A percentile compares a stretch with the other conserved stretches of the same genome.
phyloP scores from a whole-genome alignment of 1,284 basidiomycete species.

The Microbotryum silenes-acaulis region DNA sequence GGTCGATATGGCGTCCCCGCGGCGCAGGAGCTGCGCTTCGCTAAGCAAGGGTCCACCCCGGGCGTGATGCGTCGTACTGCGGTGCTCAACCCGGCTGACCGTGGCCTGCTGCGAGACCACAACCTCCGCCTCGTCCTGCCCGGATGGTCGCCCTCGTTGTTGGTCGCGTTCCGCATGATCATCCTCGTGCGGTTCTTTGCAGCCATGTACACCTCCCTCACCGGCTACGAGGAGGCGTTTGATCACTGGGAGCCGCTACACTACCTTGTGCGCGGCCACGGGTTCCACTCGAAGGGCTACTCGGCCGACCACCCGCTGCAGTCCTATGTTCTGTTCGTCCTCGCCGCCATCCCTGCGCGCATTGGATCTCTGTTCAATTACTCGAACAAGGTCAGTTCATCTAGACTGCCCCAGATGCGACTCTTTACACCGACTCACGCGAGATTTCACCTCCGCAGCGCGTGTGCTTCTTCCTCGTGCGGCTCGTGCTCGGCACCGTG shows the following conservation, averaged over 20 bases:
- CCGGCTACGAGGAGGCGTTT: conserved; percentile 98
- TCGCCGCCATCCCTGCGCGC: conserved; percentile 51
- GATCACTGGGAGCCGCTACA: conserved; percentile 99
- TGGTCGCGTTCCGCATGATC: conserved; percentile 71
- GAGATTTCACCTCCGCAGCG: conserved; percentile 52
- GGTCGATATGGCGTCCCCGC: conserved; percentile 21
- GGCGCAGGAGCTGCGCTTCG: conserved; percentile 29
- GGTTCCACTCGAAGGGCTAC: conserved; percentile 98
- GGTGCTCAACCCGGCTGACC: conserved; percentile 9
- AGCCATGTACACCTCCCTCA: conserved; percentile 84
- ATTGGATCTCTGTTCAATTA: conserved; percentile 34
- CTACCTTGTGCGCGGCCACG: conserved; percentile 52
- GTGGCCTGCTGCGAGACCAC: neutral
- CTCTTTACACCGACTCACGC: conserved; percentile 45
- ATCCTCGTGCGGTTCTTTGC: conserved; percentile 72
- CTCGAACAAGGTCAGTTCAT: too few relatives aligned
- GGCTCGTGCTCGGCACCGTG: conserved; percentile 66
- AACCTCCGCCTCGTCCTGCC: conserved; percentile 43
- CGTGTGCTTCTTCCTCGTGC: conserved; percentile 77
- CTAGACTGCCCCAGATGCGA: conserved; percentile 41
- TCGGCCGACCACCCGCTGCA: conserved; percentile 83
- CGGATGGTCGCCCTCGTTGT: conserved; percentile 77
- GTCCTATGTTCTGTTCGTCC: conserved; percentile 83
- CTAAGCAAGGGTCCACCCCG: neutral
- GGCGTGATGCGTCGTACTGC: conserved; percentile 14